Conservation (phyloP, 1,284 basidiomycete species). For the Ceratobasidium sp. region DNA sequence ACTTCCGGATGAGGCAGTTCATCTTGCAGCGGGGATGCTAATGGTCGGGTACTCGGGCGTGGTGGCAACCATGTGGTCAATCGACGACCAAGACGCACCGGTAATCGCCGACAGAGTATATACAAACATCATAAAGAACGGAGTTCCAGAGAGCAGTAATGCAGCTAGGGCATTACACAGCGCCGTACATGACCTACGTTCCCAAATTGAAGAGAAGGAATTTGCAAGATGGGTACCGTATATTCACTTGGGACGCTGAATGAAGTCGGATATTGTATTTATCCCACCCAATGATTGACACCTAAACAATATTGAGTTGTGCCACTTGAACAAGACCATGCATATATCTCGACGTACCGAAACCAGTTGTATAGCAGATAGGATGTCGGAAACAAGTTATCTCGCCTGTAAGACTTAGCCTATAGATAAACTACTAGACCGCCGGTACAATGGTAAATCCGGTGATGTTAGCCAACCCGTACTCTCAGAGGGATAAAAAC, state of each 20-base stretch:
- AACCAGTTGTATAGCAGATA: too few species aligned
- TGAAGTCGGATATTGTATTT: too few species aligned
- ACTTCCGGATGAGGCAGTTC: constrained; percentile 29
- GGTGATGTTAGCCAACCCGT: too few species aligned
- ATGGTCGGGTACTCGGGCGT: constrained; percentile 36
- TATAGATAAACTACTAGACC: too few species aligned
- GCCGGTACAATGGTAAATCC: too few species aligned
- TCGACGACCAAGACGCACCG: constrained; percentile 35
- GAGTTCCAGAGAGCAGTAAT: not conserved
- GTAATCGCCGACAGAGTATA: constrained; percentile 32
- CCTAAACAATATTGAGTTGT: too few species aligned
- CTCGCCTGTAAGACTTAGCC: too few species aligned
- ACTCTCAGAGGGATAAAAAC: too few species aligned
- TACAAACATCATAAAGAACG: constrained; percentile 16
- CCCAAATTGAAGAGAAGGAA: not conserved
- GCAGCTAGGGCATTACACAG: constrained; percentile 15
- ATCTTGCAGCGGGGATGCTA: constrained; percentile 32
- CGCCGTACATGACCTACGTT: not conserved
- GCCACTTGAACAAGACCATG: too few species aligned
- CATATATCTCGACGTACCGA: too few species aligned
- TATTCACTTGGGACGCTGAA: constrained; percentile 17
- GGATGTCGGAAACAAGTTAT: too few species aligned
- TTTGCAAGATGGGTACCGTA: constrained; percentile 17
- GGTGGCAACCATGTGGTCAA: constrained; percentile 42
- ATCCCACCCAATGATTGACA: too few species aligned